Percentiles rank a stretch among this genome's conserved stretches.
phyloP scores from a whole-genome alignment of 352 stramenopile species.

The Globisporangium paddicum region DNA sequence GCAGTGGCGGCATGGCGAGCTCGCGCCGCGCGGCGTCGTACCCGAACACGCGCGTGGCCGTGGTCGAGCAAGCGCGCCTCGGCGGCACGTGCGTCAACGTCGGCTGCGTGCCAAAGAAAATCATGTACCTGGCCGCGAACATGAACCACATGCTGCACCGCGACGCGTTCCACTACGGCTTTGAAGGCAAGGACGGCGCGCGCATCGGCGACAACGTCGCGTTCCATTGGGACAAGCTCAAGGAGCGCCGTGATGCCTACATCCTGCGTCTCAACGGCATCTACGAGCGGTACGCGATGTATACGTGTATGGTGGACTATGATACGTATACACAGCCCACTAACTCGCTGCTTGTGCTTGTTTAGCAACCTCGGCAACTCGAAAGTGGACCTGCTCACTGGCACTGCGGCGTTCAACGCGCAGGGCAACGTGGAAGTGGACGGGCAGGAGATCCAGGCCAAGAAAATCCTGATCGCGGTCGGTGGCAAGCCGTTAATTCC shows the following conservation, averaged over 20 bases:
- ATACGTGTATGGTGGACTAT: neutral
- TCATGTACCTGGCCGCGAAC: constrained; percentile 90
- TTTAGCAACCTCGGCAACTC: constrained; percentile 86
- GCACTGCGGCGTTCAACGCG: constrained; percentile 82
- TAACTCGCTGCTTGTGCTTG: neutral
- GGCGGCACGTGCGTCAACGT: constrained; percentile 99
- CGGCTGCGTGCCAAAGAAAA: constrained; percentile 99
- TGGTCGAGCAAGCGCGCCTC: constrained; percentile 90
- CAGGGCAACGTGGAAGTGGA: constrained; percentile 79
- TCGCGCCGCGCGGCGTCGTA: constrained; percentile 86
- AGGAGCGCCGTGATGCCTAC: constrained; percentile 92
- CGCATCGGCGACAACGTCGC: constrained; percentile 31
- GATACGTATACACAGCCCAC: neutral
- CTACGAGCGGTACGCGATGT: constrained; percentile 73
- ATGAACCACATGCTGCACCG: constrained; percentile 53
- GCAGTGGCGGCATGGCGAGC: constrained; percentile 91
- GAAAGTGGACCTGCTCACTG: constrained; percentile 87
- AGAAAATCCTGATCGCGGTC: constrained; percentile 64
- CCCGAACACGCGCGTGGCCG: constrained; percentile 89
- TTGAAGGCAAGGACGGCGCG: constrained; percentile 34
- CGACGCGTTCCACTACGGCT: constrained; percentile 56
- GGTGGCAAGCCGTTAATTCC: constrained; percentile 56
- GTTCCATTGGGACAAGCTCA: constrained; percentile 92
- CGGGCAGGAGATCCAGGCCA: constrained; percentile 44
- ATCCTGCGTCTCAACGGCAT: constrained; percentile 96